Percentiles rank a stretch among this genome's conserved stretches.
phyloP scores from a whole-genome alignment of 169 alveolate species.

The Blepharisma undulans region DNA sequence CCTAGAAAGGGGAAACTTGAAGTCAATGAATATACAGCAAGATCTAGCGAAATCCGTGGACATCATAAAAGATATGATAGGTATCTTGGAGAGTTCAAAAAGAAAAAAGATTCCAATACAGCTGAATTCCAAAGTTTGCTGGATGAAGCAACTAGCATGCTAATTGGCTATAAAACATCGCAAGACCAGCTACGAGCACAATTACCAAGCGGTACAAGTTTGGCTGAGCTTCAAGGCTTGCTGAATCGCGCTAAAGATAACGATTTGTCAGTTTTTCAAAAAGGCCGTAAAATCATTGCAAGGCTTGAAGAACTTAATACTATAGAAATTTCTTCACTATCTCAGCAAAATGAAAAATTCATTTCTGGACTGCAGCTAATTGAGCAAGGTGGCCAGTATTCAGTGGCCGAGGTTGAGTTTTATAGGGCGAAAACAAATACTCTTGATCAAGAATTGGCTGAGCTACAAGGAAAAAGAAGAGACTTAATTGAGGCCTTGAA shows the following conservation, averaged over 20 bases:
- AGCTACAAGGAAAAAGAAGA: conserved; percentile 55
- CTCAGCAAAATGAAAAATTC: conserved; percentile 70
- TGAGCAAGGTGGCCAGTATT: conserved; percentile 81
- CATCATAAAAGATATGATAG: conserved; percentile 83
- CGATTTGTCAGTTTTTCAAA: conserved; percentile 36
- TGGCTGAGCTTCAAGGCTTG: conserved; percentile 35
- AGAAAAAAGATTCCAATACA: conserved; percentile 64
- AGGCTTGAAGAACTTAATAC: conserved; percentile 65
- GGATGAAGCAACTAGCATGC: conserved; percentile 74
- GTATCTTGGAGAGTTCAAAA: conserved; percentile 66
- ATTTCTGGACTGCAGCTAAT: conserved; percentile 66
- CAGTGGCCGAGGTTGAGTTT: conserved; percentile 81
- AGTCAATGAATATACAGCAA: conserved; percentile 77
- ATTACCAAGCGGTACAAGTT: conserved; percentile 25
- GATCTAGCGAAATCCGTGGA: conserved; percentile 77
- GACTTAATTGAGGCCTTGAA: conserved; percentile 61
- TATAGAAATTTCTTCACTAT: conserved; percentile 51
- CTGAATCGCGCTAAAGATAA: background rate
- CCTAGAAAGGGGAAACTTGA: conserved; percentile 88
- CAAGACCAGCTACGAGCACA: conserved; percentile 18
- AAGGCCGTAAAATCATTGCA: conserved; percentile 63
- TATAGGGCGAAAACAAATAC: conserved; percentile 66
- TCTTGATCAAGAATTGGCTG: conserved; percentile 54
- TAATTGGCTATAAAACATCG: conserved; percentile 72
- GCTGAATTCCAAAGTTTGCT: conserved; percentile 68